These are phyloP conservation scores for Vachellia collinsii DNA, from an alignment of 306 rosid species.

Conservation along the genomic window DNA sequence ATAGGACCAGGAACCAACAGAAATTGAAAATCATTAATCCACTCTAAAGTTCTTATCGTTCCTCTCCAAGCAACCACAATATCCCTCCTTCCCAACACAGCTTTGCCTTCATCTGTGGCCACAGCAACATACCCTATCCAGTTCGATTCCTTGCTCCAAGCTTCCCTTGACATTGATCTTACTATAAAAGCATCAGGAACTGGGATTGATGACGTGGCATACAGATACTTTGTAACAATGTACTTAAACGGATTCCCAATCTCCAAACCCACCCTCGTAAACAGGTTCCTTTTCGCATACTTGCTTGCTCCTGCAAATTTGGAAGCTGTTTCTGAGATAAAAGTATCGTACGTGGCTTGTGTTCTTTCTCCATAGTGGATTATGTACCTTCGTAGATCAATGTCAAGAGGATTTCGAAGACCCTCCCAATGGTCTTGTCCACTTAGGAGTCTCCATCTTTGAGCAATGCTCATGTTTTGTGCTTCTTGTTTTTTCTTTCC, in stretches of 20 bases:
- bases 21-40: conserved; percentile 66
- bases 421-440: conserved; percentile 5
- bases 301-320: background rate
- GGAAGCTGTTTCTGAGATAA: background rate
- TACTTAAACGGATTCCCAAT: conserved; percentile 14
- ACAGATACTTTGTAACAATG: background rate
- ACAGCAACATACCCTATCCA: conserved; percentile 88
- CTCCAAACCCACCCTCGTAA: background rate
- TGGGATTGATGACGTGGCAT: background rate
- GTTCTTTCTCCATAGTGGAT: conserved; percentile 12
- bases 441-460: conserved; percentile 7
- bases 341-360: conserved; percentile 4
- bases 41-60: conserved; percentile 51
- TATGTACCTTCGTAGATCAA: conserved; percentile 9
- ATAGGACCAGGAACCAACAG: conserved; percentile 43
- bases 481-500: background rate
- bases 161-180: conserved; percentile 33
- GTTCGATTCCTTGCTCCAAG: conserved; percentile 72
- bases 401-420: background rate
- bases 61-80: conserved; percentile 56
- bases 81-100: conserved; percentile 70
- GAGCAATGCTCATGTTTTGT: background rate
- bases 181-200: background rate
- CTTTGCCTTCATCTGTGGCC: conserved; percentile 68
- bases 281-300: conserved; percentile 21